Base-by-base conservation (phyloP, 768 basidiomycete species). In the Tylopilus sp. region DNA sequence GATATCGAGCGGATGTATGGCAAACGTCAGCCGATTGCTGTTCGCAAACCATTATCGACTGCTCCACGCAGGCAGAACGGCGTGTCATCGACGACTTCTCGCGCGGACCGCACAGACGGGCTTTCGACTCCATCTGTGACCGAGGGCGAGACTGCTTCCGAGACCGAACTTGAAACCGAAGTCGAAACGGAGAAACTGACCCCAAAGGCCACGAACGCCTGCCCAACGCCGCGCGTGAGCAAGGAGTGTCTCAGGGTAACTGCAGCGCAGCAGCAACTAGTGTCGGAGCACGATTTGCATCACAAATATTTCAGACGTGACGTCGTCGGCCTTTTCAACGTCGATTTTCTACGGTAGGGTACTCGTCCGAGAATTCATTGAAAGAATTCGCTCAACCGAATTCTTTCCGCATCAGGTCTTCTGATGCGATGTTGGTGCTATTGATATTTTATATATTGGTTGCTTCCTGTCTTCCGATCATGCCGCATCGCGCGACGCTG, bases 1-100 rank as follows among this genome's bases (percentile, higher is more conserved):
- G 92, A 97, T 66, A 97, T 97, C 56, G 91, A 94, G 63, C 81
- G 96, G 11, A 86, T 89, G 61, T 99, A 99, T 60, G 97, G 97
- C 13, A 82, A 93, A 63, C 87, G 86, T 56, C 95, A 96, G 67
- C 86, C 86, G 3, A 87, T 99, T 30, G 92, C 92, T 1, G 83
- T 86, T 53, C 87, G 96, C 8, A 85, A 80, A 11, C 94, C 92
- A 7, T 64, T 73, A 24, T 63, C 72, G 22, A 61, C 36, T 14
- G 51, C 29, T 60, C 28, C 25, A 33, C 57, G 57, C 29, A 62
- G 59, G 41, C 58, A 58, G 61, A 34, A 44, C 46, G 10, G 31
- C 50, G 37, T 24, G 49, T 58, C 43, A 30, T 61, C 31, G 42
- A 52, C 13, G 31, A 22, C 54, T 1, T 59, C 63, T 10, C 58